Percentiles rank a stretch among this genome's conserved stretches.
phyloP scores from a whole-genome alignment of 1,139 yeast species.

The Scheffersomyces stambukii region DNA sequence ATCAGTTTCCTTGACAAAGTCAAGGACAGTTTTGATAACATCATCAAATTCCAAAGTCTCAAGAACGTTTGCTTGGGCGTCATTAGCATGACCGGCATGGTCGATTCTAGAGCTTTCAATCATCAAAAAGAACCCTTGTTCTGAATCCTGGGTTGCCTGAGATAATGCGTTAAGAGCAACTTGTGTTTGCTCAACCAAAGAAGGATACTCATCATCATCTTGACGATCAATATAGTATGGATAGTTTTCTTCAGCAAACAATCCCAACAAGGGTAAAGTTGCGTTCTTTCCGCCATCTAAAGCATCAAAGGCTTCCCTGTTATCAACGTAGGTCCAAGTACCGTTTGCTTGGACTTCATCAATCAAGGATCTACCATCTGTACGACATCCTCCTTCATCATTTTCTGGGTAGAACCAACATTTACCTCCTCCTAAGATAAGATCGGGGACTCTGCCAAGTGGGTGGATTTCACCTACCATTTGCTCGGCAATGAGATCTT shows the following conservation, averaged over 20 bases:
- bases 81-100: conserved; percentile 88
- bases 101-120: conserved; percentile 89
- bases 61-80: conserved; percentile 46
- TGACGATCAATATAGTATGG: conserved; percentile 81
- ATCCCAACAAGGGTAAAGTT: conserved; percentile 64
- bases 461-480: conserved; percentile 70
- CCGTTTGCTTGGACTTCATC: conserved; percentile 54
- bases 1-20: conserved; percentile 59
- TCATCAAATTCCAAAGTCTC: conserved; percentile 60
- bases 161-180: conserved; percentile 66
- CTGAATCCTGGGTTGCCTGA: conserved; percentile 61
- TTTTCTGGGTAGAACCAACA: conserved; percentile 61
- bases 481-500: conserved; percentile 78
- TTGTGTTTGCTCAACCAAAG: conserved; percentile 66
- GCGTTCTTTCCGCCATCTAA: conserved; percentile 55
- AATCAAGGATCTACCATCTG: conserved; percentile 60
- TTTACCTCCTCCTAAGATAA: conserved; percentile 87
- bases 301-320: conserved; percentile 52
- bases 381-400: conserved; percentile 56
- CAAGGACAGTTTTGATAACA: conserved; percentile 65
- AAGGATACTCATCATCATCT: conserved; percentile 55
- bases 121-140: conserved; percentile 74
- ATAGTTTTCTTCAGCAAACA: conserved; percentile 67
- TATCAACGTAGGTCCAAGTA: conserved; percentile 60
- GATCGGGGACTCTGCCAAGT: conserved; percentile 72